Base-by-base conservation (phyloP, 371 early-diverging fungal species). In the Rhizomucor pusillus region DNA sequence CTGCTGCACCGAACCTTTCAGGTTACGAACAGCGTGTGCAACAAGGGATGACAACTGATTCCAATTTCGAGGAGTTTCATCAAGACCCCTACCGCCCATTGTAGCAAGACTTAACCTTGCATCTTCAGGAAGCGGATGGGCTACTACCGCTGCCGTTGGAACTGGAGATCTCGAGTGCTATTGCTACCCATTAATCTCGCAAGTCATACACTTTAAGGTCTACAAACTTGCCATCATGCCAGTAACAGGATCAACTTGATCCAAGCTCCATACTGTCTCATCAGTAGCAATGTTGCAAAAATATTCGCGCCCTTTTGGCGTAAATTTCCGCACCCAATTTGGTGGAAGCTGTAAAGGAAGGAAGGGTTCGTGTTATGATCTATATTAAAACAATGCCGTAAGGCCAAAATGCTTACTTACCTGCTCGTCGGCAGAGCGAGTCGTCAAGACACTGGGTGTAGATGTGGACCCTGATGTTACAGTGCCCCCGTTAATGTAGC, bases 251-350 rank as follows among this genome's bases (percentile, higher is more conserved):
- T 77, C 77, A 44, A 77, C 62, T 37, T 73, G 63, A 37, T 77
- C 77, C 43, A 73, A 47, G 18, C 65, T 73, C 85, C 89, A 93
- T n/a, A 81, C 84, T 4, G 90, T 89, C 59, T 86, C 79, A 50
- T 91, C 87, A 4, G 91, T 90, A 29, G 86, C 69, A 33, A 85
- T 63, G 66, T 93, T 92, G 65, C 78, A 90, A 61, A 80, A 92
- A 66, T 91, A 93, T 13, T 74, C 74, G 48, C 84, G 77, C 10
- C 90, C 90, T 50, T 86, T 75, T 14, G 86, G 59, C 48, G 82
- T 65, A 33, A 60, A 57, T 58, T 85, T 84, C 16, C 75, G 67
- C 25, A 71, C 73, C 89, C 84, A 92, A 67, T 75, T 74, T 39
- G 74, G 82, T 29, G 83, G 87, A 35, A 80, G 69, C 71, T 67